Evolutionary conservation across 331 rosid species (phyloP), one percentile per base, ranked within the genome.

Genomic region (Dryas integrifolia): DNA sequence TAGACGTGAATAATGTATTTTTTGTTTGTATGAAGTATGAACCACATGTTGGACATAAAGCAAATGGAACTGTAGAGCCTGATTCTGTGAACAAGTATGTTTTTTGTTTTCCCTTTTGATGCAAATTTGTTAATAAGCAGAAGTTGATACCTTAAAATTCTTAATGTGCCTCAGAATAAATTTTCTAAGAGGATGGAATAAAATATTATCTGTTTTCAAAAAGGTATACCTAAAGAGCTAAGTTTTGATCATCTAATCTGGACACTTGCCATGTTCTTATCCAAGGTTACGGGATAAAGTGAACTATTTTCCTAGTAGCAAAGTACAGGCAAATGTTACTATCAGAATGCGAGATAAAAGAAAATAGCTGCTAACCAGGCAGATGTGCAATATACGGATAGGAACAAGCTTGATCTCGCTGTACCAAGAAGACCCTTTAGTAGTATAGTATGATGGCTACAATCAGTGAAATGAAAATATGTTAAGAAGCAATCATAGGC

Each of bases 381-480:
- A 72, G 99, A 95, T 62, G 98, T 48, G 57, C 98, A 95, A 76
- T 95, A 92, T 21, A 65, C 85, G 10, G 99, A 92, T 44, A 95
- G 88, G 81, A 95, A 95, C 82, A 95, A 82, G 87, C 99, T 95
- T 79, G 99, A 95, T 81, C 98, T 86, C 48, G 97, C 94, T 43
- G 99, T 95, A 79, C 96, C 99, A 60, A 87, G 58, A 76, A 95
- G 88, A 79, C 91, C 91, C 77, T 90, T 95, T 45, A 85, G 86
- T 53, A 92, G 76, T 80, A 95, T 83, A 48, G 87, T 75, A 69
- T 30, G 18, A 35, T 92, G 91, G 83, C 99, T 95, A 92, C 89
- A 83, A 16, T 57, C 44, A 84, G 71, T 77, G 24, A 80, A 45
- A 74, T 45, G 12, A 15, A 77, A 30, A 47, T 50, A 52, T 46